A percentile compares a stretch with the other conserved stretches of the same genome.
phyloP scores from a whole-genome alignment of 2,329 filamentous ascomycete genomes.

The Grosmannia clavigera region DNA sequence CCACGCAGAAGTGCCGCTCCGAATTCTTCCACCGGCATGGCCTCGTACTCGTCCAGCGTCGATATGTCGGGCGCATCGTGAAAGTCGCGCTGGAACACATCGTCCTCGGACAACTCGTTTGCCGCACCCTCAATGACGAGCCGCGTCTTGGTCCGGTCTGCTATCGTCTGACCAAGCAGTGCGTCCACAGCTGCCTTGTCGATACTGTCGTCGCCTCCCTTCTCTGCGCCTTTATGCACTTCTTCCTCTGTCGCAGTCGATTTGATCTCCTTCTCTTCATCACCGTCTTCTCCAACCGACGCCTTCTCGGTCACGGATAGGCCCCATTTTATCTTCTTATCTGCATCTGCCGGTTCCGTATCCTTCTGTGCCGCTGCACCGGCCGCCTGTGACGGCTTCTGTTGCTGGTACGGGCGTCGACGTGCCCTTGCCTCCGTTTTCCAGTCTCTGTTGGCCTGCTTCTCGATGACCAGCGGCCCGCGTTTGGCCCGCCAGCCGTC shows the following conservation, averaged over 20 bases:
- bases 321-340: conserved; percentile 26
- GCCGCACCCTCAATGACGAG: conserved; percentile 13
- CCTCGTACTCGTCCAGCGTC: conserved; percentile 72
- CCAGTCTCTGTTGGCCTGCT: conserved; percentile 19
- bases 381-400: not conserved
- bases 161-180: conserved; percentile 9
- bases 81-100: conserved; percentile 59
- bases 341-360: conserved; percentile 18
- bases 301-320: conserved; percentile 20
- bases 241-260: not conserved
- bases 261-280: not conserved
- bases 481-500: conserved; percentile 6
- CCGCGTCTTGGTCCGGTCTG: conserved; percentile 6
- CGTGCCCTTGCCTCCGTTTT: conserved; percentile 18
- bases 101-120: conserved; percentile 43
- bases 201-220: not conserved
- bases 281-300: not conserved
- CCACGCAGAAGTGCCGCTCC: conserved; percentile 79
- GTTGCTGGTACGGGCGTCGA: conserved; percentile 4
- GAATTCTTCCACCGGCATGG: conserved; percentile 88
- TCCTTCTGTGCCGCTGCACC: conserved; percentile 9
- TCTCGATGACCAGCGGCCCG: conserved; percentile 16
- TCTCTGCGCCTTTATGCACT: not conserved
- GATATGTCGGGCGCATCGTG: conserved; percentile 60
- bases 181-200: conserved; percentile 12